phyloP scores from a whole-genome alignment of 2,329 filamentous ascomycete genomes.

The Cadophora sp. region DNA sequence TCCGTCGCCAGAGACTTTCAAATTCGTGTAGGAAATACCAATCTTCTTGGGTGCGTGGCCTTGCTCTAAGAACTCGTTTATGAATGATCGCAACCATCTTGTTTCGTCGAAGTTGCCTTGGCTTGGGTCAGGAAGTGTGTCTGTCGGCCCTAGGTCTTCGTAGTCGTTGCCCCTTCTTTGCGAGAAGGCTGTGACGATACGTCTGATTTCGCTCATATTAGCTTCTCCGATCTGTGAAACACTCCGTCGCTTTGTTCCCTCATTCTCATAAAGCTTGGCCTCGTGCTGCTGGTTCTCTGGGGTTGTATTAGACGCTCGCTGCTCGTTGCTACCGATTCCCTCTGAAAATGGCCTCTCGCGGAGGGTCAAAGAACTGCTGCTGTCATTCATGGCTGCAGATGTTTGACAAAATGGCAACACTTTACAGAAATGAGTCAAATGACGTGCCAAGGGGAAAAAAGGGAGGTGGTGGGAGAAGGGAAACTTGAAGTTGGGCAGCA shows the following conservation, averaged over 20 bases:
- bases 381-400: neutral
- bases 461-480: neutral
- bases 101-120: neutral
- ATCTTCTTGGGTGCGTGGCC: neutral
- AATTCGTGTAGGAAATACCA: constrained; percentile 68
- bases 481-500: neutral
- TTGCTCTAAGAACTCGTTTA: neutral
- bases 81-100: neutral
- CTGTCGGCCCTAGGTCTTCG: neutral
- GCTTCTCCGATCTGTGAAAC: neutral
- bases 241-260: neutral
- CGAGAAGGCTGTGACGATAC: neutral
- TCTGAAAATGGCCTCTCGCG: neutral
- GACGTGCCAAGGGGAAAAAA: neutral
- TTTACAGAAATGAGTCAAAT: neutral
- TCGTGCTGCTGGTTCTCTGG: neutral
- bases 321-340: neutral
- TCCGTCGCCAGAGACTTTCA: constrained; percentile 72
- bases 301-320: neutral
- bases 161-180: neutral
- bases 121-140: neutral
- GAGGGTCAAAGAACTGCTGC: neutral
- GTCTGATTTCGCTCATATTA: neutral
- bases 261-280: neutral
- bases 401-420: neutral